phyloP scores from a whole-genome alignment of 1,284 basidiomycete species.

The Abortiporus biennis region DNA sequence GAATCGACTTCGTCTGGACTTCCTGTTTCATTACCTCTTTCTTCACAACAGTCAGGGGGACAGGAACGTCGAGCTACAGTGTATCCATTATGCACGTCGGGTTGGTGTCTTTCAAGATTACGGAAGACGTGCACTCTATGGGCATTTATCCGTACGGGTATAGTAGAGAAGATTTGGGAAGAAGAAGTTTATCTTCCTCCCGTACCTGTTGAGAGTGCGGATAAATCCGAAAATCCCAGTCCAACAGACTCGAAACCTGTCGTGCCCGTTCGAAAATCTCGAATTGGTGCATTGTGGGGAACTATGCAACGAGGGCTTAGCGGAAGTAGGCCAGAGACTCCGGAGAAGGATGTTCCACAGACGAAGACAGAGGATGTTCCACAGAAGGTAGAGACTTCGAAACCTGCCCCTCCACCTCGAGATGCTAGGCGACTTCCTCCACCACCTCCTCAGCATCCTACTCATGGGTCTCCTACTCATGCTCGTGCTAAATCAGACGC shows the following conservation, averaged over 20 bases:
- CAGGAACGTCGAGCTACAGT: constrained; percentile 20
- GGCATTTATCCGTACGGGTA: constrained; percentile 79
- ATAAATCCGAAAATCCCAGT: not conserved
- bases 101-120: constrained; percentile 76
- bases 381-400: constrained; percentile 8
- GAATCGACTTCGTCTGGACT: constrained; percentile 27
- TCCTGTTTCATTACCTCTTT: constrained; percentile 20
- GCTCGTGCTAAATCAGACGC: constrained; percentile 1
- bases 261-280: constrained; percentile 24
- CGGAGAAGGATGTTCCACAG: constrained; percentile 8
- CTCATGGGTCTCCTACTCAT: constrained; percentile 8
- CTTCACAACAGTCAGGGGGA: constrained; percentile 17
- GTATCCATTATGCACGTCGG: constrained; percentile 71
- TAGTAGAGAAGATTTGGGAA: constrained; percentile 84
- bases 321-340: constrained; percentile 12
- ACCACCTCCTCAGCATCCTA: constrained; percentile 35
- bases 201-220: constrained; percentile 13
- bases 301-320: constrained; percentile 25
- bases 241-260: constrained; percentile 17
- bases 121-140: constrained; percentile 88
- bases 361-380: constrained; percentile 9
- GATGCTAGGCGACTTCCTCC: constrained; percentile 23
- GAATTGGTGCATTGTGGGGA: constrained; percentile 28
- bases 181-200: constrained; percentile 43
- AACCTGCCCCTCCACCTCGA: constrained; percentile 16